Base-by-base conservation (phyloP, 164 flowering plant genomes). In the Akebia trifoliata region DNA sequence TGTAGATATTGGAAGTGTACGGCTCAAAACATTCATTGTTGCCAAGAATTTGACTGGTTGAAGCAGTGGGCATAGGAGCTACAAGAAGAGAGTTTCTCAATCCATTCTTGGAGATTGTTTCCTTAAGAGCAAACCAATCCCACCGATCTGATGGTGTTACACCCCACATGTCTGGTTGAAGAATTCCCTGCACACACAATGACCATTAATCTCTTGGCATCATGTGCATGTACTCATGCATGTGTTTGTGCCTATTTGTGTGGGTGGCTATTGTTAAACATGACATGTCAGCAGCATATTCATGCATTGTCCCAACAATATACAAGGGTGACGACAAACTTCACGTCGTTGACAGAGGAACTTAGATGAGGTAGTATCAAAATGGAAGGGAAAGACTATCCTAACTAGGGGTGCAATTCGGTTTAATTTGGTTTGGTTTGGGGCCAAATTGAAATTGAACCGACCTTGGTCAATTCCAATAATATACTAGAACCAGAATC, bases 21-120 rank as follows among this genome's bases (percentile, higher is more conserved):
- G 97, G 99, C 70, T 93, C 99, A 74, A 93, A 93, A 61, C 99
- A 93, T 62, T 90, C 97, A 65, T 93, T 93, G 67, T 93, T 93
- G 47, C 99, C 99, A 65, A 93, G 90, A 65, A 93, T 87, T 72
- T 93, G 99, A 69, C 97, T 93, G 57, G 99, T 93, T 58, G 99
- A 93, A 50, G 99, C 99, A 73, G 99, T 93, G 8, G 99, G 99
- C 99, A 90, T 93, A 6, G 95, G 96, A 21, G 96, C 95, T 22
- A 94, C 70, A 51, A 90, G 90, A 69, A 93, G 97, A 21, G 99
- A 93, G 66, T 93, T 93, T 57, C 96, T 74, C 17, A 90, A 66
- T n/a, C 97, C 99, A 79, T 80, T 72, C 24, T 67, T 69, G 8
- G 81, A 65, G 54, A 90, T 77, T 79, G 61, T 81, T 36, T 77